Percentiles rank a stretch among this genome's conserved stretches.
phyloP scores from a whole-genome alignment of 352 stramenopile species.

The Plasmopara muralis region DNA sequence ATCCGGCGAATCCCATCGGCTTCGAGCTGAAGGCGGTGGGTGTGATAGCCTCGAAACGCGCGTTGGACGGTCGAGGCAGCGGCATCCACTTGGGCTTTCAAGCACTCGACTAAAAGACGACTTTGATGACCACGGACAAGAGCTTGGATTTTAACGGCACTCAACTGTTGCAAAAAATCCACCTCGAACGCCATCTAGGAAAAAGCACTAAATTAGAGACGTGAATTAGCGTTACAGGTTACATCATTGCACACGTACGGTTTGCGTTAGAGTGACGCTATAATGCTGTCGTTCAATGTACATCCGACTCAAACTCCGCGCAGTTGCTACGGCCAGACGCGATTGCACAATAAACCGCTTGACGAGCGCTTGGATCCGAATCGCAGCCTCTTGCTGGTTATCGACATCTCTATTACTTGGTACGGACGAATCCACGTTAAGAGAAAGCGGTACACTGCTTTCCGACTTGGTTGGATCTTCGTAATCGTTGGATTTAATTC shows the following conservation, averaged over 20 bases:
- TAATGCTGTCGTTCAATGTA: conserved; percentile 63
- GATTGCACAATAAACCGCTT: conserved; percentile 25
- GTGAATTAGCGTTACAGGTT: too few species aligned
- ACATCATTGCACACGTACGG: conserved; percentile 24
- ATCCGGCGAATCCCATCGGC: conserved; percentile 38
- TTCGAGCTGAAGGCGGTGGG: conserved; percentile 1
- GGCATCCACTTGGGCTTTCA: conserved; percentile 31
- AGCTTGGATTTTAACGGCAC: conserved; percentile 55
- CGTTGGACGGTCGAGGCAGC: conserved; percentile 47
- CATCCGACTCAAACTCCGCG: conserved; percentile 37
- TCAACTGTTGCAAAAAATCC: conserved; percentile 39
- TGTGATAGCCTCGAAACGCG: conserved; percentile 28
- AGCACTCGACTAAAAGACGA: conserved; percentile 42
- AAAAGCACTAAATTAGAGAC: conserved; percentile 3
- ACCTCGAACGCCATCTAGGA: conserved; percentile 33
- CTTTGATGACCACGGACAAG: conserved; percentile 53
- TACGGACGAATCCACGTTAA: neutral
- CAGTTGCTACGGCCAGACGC: conserved; percentile 19
- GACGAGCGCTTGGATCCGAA: conserved; percentile 31
- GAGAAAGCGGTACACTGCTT: too few species aligned
- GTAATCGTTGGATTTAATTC: neutral
- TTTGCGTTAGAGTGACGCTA: conserved; percentile 30
- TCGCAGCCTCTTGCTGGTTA: conserved; percentile 16
- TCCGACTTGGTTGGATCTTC: too few species aligned
- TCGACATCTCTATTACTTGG: neutral